Evolutionary conservation across 1,139 yeast species (phyloP).

Genomic region (Blastobotrys arbuscula): DNA sequence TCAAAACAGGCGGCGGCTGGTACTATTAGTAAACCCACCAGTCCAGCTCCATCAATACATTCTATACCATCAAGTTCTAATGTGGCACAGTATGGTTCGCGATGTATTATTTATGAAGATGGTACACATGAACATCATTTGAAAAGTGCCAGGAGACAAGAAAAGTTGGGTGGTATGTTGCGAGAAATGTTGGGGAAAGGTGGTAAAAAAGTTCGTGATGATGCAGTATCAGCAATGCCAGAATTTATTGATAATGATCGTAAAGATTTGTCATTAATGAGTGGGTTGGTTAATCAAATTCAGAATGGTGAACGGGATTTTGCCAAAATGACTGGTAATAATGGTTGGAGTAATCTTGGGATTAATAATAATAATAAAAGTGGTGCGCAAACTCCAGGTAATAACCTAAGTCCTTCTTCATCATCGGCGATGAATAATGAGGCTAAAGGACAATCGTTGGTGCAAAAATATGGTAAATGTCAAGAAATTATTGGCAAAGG

Average conservation of each 20-base stretch:
- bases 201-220: constrained; percentile 72
- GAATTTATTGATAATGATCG: constrained; percentile 41
- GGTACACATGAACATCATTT: constrained; percentile 78
- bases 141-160: constrained; percentile 76
- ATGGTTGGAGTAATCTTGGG: not conserved
- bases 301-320: constrained; percentile 32
- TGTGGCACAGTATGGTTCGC: constrained; percentile 1
- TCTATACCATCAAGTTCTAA: not conserved
- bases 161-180: constrained; percentile 78
- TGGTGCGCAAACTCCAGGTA: not conserved
- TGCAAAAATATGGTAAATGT: constrained; percentile 71
- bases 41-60: constrained; percentile 13
- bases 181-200: constrained; percentile 73
- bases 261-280: constrained; percentile 63
- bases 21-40: constrained; percentile 3
- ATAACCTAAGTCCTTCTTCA: constrained; percentile 20
- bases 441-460: constrained; percentile 35
- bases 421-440: constrained; percentile 27
- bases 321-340: constrained; percentile 18
- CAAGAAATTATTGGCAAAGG: constrained; percentile 81
- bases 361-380: not conserved
- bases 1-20: not conserved
- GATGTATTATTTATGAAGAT: constrained; percentile 39
- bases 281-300: constrained; percentile 72
- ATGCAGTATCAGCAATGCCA: constrained; percentile 82